Evolutionary conservation across 2,329 filamentous ascomycete genomes (phyloP), one percentile per base, ranked within the genome.

Genomic region (Beauveria caledonica): DNA sequence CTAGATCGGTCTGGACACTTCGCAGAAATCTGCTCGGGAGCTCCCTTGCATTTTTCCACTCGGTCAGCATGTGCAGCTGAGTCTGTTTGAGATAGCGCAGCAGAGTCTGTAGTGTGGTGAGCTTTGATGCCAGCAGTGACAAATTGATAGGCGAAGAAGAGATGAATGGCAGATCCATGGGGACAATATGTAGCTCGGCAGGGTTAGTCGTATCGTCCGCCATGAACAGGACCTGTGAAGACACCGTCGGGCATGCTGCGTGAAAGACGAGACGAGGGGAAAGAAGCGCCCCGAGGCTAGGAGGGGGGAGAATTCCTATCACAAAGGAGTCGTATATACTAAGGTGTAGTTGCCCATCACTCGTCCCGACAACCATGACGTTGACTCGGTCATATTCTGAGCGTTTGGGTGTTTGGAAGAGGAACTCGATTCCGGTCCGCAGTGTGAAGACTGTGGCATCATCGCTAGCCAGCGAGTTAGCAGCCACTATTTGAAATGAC

Each of bases 301-400:
- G 80, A 60, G 80, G 79, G 61, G 76, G 71, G 63, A 92, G 86
- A 13, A 74, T 80, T 3, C 91, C 90, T 61, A 95, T 87, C 62
- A 89, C 81, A 67, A 96, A 90, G 6, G 89, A 92, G 71, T 96
- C 89, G 70, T 93, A 93, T 52, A 96, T 90, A 66, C 86, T 90
- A 19, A 95, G 77, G 69, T 93, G 87, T 13, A 95, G 78, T 19
- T 78, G 80, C 9, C 89, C 89, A 64, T 90, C 82, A 60, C 83
- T 81, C 4, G 86, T 89, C 5, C 89, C 89, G 2, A 89, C 82
- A 5, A 93, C 77, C 76, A 95, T 86, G 64, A 93, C 83, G 70
- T 93, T 89, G 48, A 94, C 86, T n/a, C 85, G 81, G 64, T 91
- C 86, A 63, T 86, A 85, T 55, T 89, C 84, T 57, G 84, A 82